Percentiles rank a stretch among this genome's conserved stretches.
Evolutionary conservation across 345 rosid genomes (phyloP).

Genomic region (Anacardium occidentale): DNA sequence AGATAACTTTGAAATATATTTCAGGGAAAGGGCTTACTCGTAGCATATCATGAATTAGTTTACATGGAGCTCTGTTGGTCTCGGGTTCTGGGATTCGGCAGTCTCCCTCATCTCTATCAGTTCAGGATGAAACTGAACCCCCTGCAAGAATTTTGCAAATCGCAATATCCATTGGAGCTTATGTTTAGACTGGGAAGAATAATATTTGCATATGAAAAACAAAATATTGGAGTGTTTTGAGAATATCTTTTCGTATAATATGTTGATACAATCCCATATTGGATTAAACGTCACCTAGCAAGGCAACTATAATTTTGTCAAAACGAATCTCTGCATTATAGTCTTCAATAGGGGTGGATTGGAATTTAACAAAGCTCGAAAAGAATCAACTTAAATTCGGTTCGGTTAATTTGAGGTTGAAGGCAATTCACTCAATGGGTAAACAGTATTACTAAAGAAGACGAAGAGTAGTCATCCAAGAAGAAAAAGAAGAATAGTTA

Average conservation of each 20-base stretch:
- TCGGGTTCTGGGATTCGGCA: slow-evolving; percentile 46
- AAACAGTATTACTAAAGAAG: no score
- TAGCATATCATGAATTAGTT: neutral
- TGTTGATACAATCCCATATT: neutral
- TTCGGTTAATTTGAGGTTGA: no score
- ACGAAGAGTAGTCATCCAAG: no score
- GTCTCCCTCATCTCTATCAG: slow-evolving; percentile 54
- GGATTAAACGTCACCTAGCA: neutral
- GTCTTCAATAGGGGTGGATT: no score
- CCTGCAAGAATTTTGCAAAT: slow-evolving; percentile 45
- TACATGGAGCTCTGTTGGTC: neutral
- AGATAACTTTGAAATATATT: neutral
- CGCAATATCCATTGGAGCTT: neutral
- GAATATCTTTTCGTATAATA: neutral
- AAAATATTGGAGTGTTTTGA: neutral
- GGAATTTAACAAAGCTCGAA: no score
- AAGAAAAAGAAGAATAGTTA: no score
- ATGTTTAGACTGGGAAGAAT: neutral
- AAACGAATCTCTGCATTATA: no score
- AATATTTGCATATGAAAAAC: neutral
- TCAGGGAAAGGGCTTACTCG: neutral
- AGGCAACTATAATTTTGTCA: neutral
- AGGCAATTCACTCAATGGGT: no score
- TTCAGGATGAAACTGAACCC: slow-evolving; percentile 97
- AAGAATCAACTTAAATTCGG: no score